A percentile compares a stretch with the other conserved stretches of the same genome.
phyloP scores from a whole-genome alignment of 2,329 filamentous ascomycete species.

The Xylariaceae sp. region DNA sequence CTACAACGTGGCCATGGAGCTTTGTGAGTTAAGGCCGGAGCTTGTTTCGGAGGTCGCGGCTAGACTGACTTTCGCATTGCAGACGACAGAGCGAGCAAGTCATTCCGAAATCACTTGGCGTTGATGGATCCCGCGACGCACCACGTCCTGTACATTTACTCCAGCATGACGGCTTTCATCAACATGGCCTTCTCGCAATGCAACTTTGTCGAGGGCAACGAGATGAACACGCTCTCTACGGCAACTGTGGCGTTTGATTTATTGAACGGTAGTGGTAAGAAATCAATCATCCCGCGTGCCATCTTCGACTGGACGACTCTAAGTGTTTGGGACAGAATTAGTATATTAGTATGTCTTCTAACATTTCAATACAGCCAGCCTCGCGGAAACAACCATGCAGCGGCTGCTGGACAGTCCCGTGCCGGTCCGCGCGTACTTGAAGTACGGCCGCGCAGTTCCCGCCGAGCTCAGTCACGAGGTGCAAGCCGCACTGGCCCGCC shows the following conservation, averaged over 20 bases:
- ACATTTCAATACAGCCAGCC: too few species aligned
- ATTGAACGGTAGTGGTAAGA: conserved; percentile 21
- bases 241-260: conserved; percentile 25
- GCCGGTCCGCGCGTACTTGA: conserved; percentile 22
- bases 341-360: too few species aligned
- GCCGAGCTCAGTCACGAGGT: conserved; percentile 19
- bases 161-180: conserved; percentile 25
- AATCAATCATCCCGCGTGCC: neutral
- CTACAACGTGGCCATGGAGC: conserved; percentile 30
- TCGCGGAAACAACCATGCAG: conserved; percentile 22
- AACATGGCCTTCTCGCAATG: conserved; percentile 28
- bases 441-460: conserved; percentile 19
- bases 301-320: neutral
- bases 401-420: conserved; percentile 23
- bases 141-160: conserved; percentile 29
- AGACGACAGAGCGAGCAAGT: conserved; percentile 29
- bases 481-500: conserved; percentile 18
- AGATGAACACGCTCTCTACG: conserved; percentile 19
- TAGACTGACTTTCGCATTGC: conserved; percentile 4
- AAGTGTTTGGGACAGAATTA: neutral
- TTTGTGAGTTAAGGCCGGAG: conserved; percentile 19
- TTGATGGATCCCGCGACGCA: conserved; percentile 27
- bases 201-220: conserved; percentile 13
- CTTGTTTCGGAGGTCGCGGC: too few species aligned
- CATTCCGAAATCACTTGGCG: conserved; percentile 28